Conservation (phyloP, 2,329 filamentous ascomycete genomes). For the Tolypocladium guangdongense region DNA sequence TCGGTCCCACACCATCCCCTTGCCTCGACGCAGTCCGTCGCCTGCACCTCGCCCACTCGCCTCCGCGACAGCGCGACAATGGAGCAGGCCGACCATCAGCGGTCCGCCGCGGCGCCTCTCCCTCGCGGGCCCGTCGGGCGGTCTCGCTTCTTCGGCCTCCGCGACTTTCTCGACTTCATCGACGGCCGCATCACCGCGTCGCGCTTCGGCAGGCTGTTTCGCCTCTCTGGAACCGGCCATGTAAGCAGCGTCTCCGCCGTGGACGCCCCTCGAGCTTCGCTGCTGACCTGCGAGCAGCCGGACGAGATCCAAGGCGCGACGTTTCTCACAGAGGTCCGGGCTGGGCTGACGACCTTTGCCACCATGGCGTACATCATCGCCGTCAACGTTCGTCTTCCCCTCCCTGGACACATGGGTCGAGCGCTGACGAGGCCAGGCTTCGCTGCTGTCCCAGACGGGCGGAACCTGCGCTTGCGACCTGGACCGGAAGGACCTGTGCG, state of each 20-base stretch:
- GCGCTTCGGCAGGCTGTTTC: conserved; percentile 49
- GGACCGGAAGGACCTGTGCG: conserved; percentile 33
- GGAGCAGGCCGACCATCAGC: neutral
- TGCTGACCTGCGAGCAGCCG: conserved; percentile 32
- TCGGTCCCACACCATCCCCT: neutral
- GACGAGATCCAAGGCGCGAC: conserved; percentile 56
- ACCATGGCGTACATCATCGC: conserved; percentile 83
- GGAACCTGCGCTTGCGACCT: conserved; percentile 61
- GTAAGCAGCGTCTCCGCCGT: conserved; percentile 28
- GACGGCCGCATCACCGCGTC: conserved; percentile 28
- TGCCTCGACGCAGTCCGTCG: neutral
- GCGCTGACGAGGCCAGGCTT: conserved; percentile 38
- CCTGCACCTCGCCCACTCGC: neutral
- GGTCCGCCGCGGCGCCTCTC: neutral
- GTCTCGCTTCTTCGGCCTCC: conserved; percentile 19
- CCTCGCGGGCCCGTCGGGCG: conserved; percentile 5
- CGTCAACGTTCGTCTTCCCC: conserved; percentile 41
- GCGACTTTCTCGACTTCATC: conserved; percentile 23
- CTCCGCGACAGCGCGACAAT: neutral
- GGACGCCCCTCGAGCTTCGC: neutral
- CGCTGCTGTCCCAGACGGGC: conserved; percentile 63
- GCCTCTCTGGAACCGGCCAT: conserved; percentile 57
- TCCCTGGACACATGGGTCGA: neutral
- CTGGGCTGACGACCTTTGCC: conserved; percentile 69
- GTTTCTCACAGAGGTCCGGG: conserved; percentile 69